Evolutionary conservation across 495 filamentous ascomycete species (phyloP).

Genomic region (Barbatosphaeria neglecta): DNA sequence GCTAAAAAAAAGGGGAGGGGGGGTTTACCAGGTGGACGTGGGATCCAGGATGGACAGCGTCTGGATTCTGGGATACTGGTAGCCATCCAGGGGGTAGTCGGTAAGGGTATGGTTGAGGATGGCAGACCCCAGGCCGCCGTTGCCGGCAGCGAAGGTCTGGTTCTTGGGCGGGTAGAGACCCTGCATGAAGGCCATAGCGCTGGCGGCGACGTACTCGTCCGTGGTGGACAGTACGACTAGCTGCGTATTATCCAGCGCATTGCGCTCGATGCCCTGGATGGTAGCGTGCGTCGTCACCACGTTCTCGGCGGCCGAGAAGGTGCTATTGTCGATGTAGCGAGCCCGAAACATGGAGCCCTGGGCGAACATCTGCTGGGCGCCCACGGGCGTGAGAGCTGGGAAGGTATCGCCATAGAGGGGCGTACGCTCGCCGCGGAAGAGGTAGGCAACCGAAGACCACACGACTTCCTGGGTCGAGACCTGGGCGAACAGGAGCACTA

Average conservation of each 20-base stretch:
- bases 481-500: slow-evolving; percentile 6
- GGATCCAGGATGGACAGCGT: slow-evolving; percentile 16
- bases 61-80: slow-evolving; percentile 29
- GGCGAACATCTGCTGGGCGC: slow-evolving; percentile 25
- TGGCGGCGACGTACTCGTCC: slow-evolving; percentile 17
- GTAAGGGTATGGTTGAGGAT: slow-evolving; percentile 15
- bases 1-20: accelerated
- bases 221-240: slow-evolving; percentile 20
- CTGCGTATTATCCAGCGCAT: slow-evolving; percentile 27
- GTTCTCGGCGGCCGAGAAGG: slow-evolving; percentile 7
- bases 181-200: slow-evolving; percentile 29
- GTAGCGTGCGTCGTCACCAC: slow-evolving; percentile 13
- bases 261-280: slow-evolving; percentile 19
- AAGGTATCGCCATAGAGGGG: slow-evolving; percentile 10
- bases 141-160: slow-evolving; percentile 10
- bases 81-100: slow-evolving; percentile 26
- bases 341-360: slow-evolving; percentile 23
- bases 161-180: slow-evolving; percentile 29
- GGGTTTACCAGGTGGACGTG: slow-evolving; percentile 23
- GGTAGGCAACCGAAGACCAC: slow-evolving; percentile 31
- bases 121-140: slow-evolving; percentile 19
- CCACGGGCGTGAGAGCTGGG: slow-evolving; percentile 23
- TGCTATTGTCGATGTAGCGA: slow-evolving; percentile 21
- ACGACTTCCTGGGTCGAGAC: slow-evolving; percentile 22
- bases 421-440: slow-evolving; percentile 30